Evolutionary conservation across 306 rosid genomes (phyloP).

Genomic region (cucumber (Cucumis sativus)): DNA sequence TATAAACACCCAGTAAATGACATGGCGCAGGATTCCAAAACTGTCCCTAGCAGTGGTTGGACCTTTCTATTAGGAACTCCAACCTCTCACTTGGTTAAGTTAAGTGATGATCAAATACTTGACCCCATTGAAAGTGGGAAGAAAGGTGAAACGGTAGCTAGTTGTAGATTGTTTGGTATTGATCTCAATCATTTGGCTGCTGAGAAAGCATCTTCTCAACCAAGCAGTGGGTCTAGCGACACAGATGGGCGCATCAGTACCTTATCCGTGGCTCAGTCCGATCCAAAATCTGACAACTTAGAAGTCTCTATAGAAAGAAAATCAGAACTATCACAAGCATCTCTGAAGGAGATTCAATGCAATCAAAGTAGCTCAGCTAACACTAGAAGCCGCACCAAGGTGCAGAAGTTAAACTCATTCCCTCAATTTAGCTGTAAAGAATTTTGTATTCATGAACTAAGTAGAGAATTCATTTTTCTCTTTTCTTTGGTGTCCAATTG

Average conservation of each 20-base stretch:
- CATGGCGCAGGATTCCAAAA: conserved; percentile 40
- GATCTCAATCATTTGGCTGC: conserved; percentile 38
- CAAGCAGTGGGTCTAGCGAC: conserved; percentile 14
- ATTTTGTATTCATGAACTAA: neutral
- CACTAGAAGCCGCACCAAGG: conserved; percentile 89
- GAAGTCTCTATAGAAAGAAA: conserved; percentile 34
- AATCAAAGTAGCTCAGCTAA: conserved; percentile 39
- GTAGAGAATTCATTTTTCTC: neutral
- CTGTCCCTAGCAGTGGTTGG: conserved; percentile 27
- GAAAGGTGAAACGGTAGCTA: conserved; percentile 41
- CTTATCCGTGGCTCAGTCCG: conserved; percentile 33
- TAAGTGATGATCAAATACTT: conserved; percentile 23
- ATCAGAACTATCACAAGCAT: conserved; percentile 26
- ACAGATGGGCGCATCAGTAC: conserved; percentile 34
- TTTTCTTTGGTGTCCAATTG: conserved; percentile 6
- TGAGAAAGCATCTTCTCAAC: conserved; percentile 29
- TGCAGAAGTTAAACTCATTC: conserved; percentile 11
- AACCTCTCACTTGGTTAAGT: conserved; percentile 27
- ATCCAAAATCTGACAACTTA: conserved; percentile 31
- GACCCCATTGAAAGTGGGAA: conserved; percentile 47
- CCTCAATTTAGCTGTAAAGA: neutral
- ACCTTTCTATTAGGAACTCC: conserved; percentile 28
- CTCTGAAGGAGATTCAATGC: conserved; percentile 43
- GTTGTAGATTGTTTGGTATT: conserved; percentile 64
- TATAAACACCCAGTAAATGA: conserved; percentile 43